Conservation (phyloP, 371 early-diverging fungal genomes). For the Synchytrium microbalum region DNA sequence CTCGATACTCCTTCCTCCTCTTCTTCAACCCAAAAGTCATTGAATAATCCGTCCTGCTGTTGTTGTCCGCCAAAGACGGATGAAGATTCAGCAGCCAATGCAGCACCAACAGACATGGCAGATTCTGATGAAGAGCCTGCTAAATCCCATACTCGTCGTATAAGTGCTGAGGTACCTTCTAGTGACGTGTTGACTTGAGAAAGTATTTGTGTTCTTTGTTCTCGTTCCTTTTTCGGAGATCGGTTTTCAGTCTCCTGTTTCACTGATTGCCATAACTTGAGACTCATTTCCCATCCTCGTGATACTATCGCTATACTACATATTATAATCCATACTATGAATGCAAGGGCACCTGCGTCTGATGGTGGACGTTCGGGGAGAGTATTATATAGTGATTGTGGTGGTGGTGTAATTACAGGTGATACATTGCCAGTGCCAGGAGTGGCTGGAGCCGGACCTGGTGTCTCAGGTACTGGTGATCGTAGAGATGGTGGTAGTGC, state of each 20-base stretch:
- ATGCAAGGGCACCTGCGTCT: background rate
- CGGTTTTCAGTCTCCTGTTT: background rate
- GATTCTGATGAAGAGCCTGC: background rate
- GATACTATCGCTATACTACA: background rate
- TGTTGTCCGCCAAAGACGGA: background rate
- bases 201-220: background rate
- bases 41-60: background rate
- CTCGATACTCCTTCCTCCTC: background rate
- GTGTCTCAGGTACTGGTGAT: background rate
- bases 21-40: too few relatives aligned
- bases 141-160: background rate
- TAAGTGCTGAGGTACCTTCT: background rate
- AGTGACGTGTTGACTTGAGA: background rate
- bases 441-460: background rate
- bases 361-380: background rate
- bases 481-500: background rate
- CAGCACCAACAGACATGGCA: background rate
- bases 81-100: background rate
- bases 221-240: background rate
- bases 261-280: background rate
- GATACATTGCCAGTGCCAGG: background rate
- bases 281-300: background rate
- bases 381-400: too few relatives aligned
- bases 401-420: background rate
- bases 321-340: background rate